These are phyloP conservation scores for Cladosporium sp. DNA, from an alignment of 2,329 filamentous ascomycete species.

Conservation along the genomic window DNA sequence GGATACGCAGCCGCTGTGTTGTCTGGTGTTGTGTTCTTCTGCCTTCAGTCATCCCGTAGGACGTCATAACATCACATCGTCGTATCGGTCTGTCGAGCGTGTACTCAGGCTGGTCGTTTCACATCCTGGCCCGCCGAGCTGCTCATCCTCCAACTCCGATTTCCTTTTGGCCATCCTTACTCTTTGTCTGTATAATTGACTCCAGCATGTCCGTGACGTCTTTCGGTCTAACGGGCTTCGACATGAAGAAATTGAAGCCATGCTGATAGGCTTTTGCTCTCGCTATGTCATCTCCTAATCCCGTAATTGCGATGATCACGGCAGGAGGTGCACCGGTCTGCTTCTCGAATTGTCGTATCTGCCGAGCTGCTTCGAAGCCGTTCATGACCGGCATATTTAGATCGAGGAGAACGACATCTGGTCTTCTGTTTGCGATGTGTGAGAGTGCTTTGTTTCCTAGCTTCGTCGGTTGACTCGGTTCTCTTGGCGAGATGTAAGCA, in stretches of 20 bases:
- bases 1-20: background rate
- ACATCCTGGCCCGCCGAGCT: background rate
- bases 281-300: constrained; percentile 25
- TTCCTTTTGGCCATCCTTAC: no score
- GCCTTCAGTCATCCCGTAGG: background rate
- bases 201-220: constrained; percentile 36
- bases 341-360: constrained; percentile 38
- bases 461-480: background rate
- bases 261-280: constrained; percentile 33
- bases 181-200: background rate
- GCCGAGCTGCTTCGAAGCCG: constrained; percentile 39
- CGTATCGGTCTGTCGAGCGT: background rate
- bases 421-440: background rate
- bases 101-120: background rate
- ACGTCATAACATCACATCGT: background rate
- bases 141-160: background rate
- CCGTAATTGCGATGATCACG: constrained; percentile 31
- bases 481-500: constrained; percentile 37
- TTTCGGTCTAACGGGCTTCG: constrained; percentile 39
- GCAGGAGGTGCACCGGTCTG: constrained; percentile 24
- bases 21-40: background rate
- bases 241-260: constrained; percentile 36
- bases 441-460: background rate
- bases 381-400: constrained; percentile 39
- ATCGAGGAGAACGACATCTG: constrained; percentile 53